Percentiles rank a stretch among this genome's conserved stretches.
Conservation (phyloP, 352 stramenopile species). For the Phytophthora cryptogea region DNA sequence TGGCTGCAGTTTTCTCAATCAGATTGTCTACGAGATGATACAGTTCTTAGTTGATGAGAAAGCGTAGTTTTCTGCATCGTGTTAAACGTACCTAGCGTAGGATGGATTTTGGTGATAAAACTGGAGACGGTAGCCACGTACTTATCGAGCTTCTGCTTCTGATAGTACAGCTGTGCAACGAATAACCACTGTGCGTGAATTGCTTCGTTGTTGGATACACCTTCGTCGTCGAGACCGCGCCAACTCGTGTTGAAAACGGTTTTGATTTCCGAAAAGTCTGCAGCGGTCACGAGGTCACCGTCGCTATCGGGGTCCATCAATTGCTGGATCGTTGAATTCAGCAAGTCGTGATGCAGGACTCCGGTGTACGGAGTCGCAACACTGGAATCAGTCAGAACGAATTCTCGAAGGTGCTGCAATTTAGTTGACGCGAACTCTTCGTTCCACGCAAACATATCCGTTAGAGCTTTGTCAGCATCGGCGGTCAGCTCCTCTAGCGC, state of each 20-base stretch:
- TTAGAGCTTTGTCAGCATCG: constrained; percentile 27
- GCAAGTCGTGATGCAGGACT: constrained; percentile 42
- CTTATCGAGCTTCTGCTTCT: constrained; percentile 44
- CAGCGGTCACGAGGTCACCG: constrained; percentile 26
- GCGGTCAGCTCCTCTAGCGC: constrained; percentile 32
- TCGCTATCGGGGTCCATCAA: constrained; percentile 61
- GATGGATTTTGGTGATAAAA: constrained; percentile 41
- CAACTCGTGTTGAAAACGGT: constrained; percentile 61
- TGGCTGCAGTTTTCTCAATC: constrained; percentile 40
- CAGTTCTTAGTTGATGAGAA: neutral
- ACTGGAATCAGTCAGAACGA: constrained; percentile 47
- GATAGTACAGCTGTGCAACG: constrained; percentile 47
- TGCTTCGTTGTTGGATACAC: constrained; percentile 44
- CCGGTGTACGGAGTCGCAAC: constrained; percentile 59
- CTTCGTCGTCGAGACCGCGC: constrained; percentile 44
- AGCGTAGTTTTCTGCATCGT: neutral
- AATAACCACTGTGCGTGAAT: constrained; percentile 54
- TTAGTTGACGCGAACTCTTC: constrained; percentile 40
- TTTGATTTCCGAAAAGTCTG: constrained; percentile 47
- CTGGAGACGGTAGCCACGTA: constrained; percentile 39
- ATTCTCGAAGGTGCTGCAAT: constrained; percentile 27
- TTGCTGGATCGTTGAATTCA: constrained; percentile 45
- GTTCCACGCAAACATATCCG: constrained; percentile 61
- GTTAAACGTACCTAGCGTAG: constrained; percentile 35
- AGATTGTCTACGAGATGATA: constrained; percentile 32